Evolutionary conservation across 495 filamentous ascomycete species (phyloP), one percentile per base, ranked within the genome.

Genomic region (Usnea hakonensis): DNA sequence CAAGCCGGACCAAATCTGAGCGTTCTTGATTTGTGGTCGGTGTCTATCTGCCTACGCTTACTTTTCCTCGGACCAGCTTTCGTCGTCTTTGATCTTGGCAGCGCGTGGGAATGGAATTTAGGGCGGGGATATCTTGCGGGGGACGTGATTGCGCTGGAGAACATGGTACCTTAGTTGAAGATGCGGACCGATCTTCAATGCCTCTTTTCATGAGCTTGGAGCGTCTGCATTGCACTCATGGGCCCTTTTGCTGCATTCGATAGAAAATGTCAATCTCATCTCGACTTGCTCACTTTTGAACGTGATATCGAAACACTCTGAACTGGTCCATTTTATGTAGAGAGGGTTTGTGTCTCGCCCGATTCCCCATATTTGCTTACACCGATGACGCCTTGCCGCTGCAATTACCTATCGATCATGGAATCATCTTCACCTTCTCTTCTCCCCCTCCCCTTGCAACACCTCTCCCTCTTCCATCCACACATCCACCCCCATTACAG

Each of bases 401-500:
- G 16, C 32, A 40, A 41, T 16, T 26, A 10, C 36, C 28, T 23
- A 57, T 26, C 17, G 21, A 38, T 28, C 11, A 21, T 14, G 3
- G 16, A 26, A n/a, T 21, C 33, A 32, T 37, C 17, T 43, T 8
- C 41, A n/a, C 14, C 62, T 30, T 13, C 28, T 32, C n/a, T 28
- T 11, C 11, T 16, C 13, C 55, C 50, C 44, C 36, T 6, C 3
- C 1, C 38, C 1, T 28, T 48, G 11, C 21, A 56, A 5, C 17
- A 17, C 3, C 52, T 10, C 35, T 16, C n/a, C 26, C 23, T 36
- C 11, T 58, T n/a, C n/a, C 19, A 35, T 38, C 17, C 37, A 13
- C 23, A 13, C 43, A 48, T n/a, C 6, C 32, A 48, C 57, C 21
- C 14, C 2, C 21, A 48, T 50, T 26, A 67, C 48, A 83, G 78